Evolutionary conservation across 2,329 filamentous ascomycete genomes (phyloP).

Genomic region (Colletotrichum sp.): DNA sequence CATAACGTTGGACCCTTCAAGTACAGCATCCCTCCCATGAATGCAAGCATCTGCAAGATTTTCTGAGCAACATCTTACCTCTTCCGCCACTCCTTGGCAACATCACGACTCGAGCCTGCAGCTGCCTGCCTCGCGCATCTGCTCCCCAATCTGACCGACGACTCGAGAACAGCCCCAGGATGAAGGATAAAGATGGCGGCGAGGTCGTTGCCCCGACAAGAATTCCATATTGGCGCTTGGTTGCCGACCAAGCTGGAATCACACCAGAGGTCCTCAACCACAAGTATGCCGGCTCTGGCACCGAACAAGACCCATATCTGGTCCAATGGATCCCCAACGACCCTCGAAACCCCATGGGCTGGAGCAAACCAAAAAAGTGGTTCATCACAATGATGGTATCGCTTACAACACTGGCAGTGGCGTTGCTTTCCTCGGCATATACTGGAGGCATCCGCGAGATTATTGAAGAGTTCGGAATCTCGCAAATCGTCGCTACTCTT

Average conservation of each 20-base stretch:
- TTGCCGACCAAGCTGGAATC: slow-evolving; percentile 57
- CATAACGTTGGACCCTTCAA: neutral
- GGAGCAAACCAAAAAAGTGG: slow-evolving; percentile 62
- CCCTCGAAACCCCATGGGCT: slow-evolving; percentile 66
- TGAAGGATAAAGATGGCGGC: neutral
- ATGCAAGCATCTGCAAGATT: neutral
- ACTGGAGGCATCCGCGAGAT: slow-evolving; percentile 57
- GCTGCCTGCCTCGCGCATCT: neutral
- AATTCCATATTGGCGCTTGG: slow-evolving; percentile 35
- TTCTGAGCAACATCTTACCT: neutral
- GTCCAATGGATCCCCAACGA: slow-evolving; percentile 69
- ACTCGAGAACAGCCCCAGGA: neutral
- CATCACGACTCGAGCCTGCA: neutral
- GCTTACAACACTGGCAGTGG: slow-evolving; percentile 65
- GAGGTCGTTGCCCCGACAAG: neutral
- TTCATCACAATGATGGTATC: slow-evolving; percentile 62
- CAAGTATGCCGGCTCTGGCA: slow-evolving; percentile 63
- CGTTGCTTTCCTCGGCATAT: slow-evolving; percentile 68
- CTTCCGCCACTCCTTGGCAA: neutral
- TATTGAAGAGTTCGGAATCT: slow-evolving; percentile 53
- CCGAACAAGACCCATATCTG: slow-evolving; percentile 64
- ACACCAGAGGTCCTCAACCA: slow-evolving; percentile 42
- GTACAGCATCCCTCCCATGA: neutral
- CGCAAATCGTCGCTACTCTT: slow-evolving; percentile 46
- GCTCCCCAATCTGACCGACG: neutral